Evolutionary conservation across 2,329 filamentous ascomycete genomes (phyloP), one percentile per base, ranked within the genome.

Genomic region (Talaromyces rugulosus): DNA sequence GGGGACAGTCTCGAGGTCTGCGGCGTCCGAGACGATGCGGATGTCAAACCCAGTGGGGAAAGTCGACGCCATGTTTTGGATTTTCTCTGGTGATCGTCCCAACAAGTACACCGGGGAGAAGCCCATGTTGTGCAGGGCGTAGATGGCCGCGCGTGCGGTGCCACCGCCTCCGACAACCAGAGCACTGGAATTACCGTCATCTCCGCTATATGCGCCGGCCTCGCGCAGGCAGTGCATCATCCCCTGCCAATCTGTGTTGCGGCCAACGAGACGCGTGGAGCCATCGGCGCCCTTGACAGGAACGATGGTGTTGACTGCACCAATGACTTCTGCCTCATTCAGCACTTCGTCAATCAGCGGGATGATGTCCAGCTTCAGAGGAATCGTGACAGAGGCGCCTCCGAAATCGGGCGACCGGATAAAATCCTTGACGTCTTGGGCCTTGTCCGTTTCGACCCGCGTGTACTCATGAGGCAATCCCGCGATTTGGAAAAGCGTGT

Each of bases 221-320:
- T 85, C 85, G 62, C 84, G 86, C 23, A 99, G 84, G 3, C 91
- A 88, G 67, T 89, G 86, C 2, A 90, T 87, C 87, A 99, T 99
- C 65, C 95, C 95, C 70, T 87, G 85, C 89, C 92, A 99, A 79
- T 99, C 95, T 12, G 95, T 99, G 77, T 99, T 99, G 73, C 93
- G 90, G 51, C 95, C 95, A 16, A 90, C 75, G 3, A 98, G 85
- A 4, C 81, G 83, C 11, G 68, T 51, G 66, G 79, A 67, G 56
- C 77, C 76, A 60, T 80, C 75, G 4, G 78, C 80, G 3, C 74
- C 79, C 7, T 67, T 70, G 3, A 85, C 72, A 0, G 90, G 88
- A 31, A 96, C 86, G 70, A 99, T 89, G 18, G 95, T 99, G 79
- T 99, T 99, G 66, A 98, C 89, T 3, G 95, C 95, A 27, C 95